Evolutionary conservation across 2,329 filamentous ascomycete species (phyloP), one percentile per base, ranked within the genome.

Genomic region (Calonectria ilicicola): DNA sequence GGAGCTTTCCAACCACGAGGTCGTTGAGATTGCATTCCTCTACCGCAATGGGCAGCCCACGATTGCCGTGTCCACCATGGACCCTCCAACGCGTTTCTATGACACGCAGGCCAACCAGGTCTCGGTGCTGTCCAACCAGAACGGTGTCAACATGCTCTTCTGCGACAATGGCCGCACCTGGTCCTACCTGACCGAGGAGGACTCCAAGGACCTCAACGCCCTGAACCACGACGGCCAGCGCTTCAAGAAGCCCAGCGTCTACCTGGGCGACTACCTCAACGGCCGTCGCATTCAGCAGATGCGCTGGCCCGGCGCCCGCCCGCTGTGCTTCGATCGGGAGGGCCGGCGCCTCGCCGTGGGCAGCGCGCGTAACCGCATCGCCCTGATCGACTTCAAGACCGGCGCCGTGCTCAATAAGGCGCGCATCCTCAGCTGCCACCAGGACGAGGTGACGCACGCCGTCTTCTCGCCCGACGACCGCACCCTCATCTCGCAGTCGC

Each of bases 121-220:
- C 2, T 74, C 75, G 1, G 70, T 60, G 6, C 27, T 79, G 0
- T 69, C 72, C 32, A 76, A 79, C 27, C 78, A 80, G 67, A 76
- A 80, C 47, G 79, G 79, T 64, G 71, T 80, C 8, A 65, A 75
- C 64, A 75, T 80, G 74, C 65, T 69, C 15, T 80, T 81, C 35
- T 65, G 73, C 12, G 67, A 72, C 3, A 74, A 77, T 40, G 74
- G 72, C 1, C 71, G 76, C 6, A 67, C 73, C 8, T 81, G 80
- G 80, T 76, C 80, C 0, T 81, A 80, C 49, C 67, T 79, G 2
- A 66, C 67, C 27, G 80, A 81, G 32, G 76, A 79, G n/a, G 79
- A 80, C 19, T 23, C 72, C 38, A 74, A 74, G 10, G 75, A 74
- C n/a, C 70, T 77, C 46, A 76, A 74, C 40, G 67, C 77, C 2